Conservation (phyloP, 805 yeast genomes). For the Metschnikowia gruessii region DNA sequence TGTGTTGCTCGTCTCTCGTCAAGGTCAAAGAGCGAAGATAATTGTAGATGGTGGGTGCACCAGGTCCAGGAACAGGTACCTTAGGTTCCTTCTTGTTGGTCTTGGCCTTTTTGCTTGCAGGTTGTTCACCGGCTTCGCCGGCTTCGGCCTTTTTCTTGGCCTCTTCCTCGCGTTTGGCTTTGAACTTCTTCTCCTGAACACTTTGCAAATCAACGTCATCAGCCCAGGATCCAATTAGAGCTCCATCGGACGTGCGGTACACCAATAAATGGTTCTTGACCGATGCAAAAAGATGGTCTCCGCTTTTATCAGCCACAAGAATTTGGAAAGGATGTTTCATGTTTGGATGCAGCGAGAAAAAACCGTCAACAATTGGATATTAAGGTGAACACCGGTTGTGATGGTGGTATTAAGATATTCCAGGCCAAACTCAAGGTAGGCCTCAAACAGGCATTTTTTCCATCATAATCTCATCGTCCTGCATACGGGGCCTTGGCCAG, state of each 20-base stretch:
- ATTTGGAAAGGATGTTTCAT: slow-evolving; percentile 76
- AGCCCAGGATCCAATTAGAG: slow-evolving; percentile 56
- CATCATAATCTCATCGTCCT: slow-evolving; percentile 12
- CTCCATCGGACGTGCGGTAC: slow-evolving; percentile 40
- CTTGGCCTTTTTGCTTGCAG: slow-evolving; percentile 10
- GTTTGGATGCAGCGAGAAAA: neutral
- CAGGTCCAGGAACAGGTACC: slow-evolving; percentile 40
- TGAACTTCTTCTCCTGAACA: slow-evolving; percentile 43
- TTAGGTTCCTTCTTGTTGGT: slow-evolving; percentile 19
- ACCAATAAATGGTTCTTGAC: slow-evolving; percentile 59
- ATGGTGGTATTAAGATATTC: no score
- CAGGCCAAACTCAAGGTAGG: neutral
- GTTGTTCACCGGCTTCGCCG: slow-evolving; percentile 7
- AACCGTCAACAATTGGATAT: neutral
- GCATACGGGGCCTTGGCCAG: slow-evolving; percentile 3
- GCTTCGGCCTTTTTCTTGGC: slow-evolving; percentile 9
- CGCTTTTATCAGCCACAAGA: slow-evolving; percentile 42
- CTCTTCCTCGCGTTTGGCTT: slow-evolving; percentile 25
- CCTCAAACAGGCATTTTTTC: slow-evolving; percentile 3
- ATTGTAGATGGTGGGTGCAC: slow-evolving; percentile 64
- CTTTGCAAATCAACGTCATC: slow-evolving; percentile 57
- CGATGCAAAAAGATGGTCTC: slow-evolving; percentile 51
- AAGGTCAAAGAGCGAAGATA: slow-evolving; percentile 64
- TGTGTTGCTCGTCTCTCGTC: slow-evolving; percentile 46
- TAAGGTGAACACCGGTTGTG: neutral